Percentiles rank a stretch among this genome's conserved stretches.
phyloP scores from a whole-genome alignment of 345 rosid genomes.

The Acer yangbiense region DNA sequence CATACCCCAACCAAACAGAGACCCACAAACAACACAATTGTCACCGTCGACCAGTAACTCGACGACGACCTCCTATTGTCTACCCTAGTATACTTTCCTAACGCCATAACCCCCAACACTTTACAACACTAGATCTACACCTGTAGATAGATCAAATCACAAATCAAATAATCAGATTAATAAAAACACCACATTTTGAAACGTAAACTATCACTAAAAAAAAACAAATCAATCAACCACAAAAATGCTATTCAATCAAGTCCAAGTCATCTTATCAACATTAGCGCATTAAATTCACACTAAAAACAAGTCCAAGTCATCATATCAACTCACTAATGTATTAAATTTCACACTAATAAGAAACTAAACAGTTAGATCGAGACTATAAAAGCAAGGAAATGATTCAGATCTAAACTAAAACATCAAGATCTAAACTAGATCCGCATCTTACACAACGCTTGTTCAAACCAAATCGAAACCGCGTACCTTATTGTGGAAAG shows the following conservation, averaged over 20 bases:
- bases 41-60: constrained; percentile 79
- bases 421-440: not conserved
- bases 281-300: not conserved
- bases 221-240: not conserved
- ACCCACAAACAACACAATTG: constrained; percentile 79
- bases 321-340: not conserved
- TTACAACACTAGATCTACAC: not conserved
- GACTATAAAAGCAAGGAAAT: not conserved
- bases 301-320: not conserved
- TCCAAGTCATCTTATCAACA: not conserved
- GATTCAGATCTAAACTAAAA: constrained; percentile 7
- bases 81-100: constrained; percentile 69
- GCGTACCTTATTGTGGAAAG: not conserved
- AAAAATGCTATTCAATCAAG: not conserved
- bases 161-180: not conserved
- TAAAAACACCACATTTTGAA: not conserved
- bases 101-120: constrained; percentile 52
- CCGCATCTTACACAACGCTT: not conserved
- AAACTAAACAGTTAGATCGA: constrained; percentile 1
- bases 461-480: not conserved
- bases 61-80: constrained; percentile 68
- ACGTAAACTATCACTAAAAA: not conserved
- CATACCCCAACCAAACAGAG: constrained; percentile 91
- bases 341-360: not conserved
- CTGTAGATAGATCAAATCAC: not conserved